A percentile compares a stretch with the other conserved stretches of the same genome.
Evolutionary conservation across 345 rosid species (phyloP).

Genomic region (Heritiera fomes): DNA sequence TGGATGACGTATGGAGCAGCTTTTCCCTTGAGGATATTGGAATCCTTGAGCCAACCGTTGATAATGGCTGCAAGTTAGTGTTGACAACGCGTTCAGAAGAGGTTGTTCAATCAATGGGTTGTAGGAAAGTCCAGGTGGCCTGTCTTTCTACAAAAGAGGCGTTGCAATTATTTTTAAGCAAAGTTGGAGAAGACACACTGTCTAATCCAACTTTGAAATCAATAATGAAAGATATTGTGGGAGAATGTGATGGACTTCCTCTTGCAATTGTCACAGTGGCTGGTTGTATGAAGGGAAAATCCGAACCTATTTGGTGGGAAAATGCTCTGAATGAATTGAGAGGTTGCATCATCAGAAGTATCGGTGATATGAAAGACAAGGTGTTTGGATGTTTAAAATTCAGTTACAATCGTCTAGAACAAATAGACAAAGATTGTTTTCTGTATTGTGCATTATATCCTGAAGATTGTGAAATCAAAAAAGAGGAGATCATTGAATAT

Average conservation of each 20-base stretch:
- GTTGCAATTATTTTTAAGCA: background rate
- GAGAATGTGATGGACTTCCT: conserved; percentile 16
- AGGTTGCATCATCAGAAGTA: background rate
- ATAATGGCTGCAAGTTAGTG: conserved; percentile 10
- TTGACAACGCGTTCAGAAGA: background rate
- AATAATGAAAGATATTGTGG: background rate
- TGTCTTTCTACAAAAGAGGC: background rate
- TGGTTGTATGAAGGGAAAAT: background rate
- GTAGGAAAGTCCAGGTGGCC: background rate
- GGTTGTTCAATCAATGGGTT: conserved; percentile 4
- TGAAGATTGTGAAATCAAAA: background rate
- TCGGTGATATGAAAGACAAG: background rate
- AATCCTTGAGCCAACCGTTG: background rate
- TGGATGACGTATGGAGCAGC: conserved; percentile 31
- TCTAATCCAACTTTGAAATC: background rate
- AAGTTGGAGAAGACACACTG: background rate
- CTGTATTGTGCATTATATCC: conserved; percentile 29
- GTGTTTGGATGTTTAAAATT: background rate
- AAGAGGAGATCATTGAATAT: conserved; percentile 20
- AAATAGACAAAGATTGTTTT: conserved; percentile 20
- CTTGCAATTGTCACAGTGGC: conserved; percentile 3
- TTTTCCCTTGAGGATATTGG: conserved; percentile 16
- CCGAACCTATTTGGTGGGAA: background rate
- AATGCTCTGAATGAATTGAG: conserved; percentile 4
- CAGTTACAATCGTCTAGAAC: conserved; percentile 21